These are phyloP conservation scores for Fusarium pseudograminearum DNA, from an alignment of 2,329 filamentous ascomycete genomes.

Conservation along the genomic window DNA sequence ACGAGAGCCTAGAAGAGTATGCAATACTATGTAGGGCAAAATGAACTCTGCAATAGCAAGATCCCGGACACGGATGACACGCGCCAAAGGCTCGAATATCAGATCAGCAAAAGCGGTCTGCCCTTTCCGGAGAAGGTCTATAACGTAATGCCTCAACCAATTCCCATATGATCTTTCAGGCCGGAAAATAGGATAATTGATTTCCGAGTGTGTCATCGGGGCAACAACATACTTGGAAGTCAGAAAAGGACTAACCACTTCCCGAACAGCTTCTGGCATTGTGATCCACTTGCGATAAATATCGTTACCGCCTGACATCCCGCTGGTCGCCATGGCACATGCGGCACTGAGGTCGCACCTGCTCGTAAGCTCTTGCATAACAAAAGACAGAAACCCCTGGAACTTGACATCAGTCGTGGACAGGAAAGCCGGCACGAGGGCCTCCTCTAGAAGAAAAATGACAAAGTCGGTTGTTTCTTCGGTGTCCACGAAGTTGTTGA, in stretches of 20 bases:
- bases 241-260: slow-evolving; percentile 88
- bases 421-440: slow-evolving; percentile 90
- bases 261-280: slow-evolving; percentile 81
- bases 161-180: slow-evolving; percentile 75
- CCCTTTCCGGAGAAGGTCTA: slow-evolving; percentile 83
- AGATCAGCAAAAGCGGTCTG: slow-evolving; percentile 79
- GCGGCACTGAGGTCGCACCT: slow-evolving; percentile 78
- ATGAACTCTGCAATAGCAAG: slow-evolving; percentile 88
- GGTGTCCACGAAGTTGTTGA: slow-evolving; percentile 84
- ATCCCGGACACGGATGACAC: slow-evolving; percentile 87
- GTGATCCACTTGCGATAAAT: slow-evolving; percentile 80
- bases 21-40: slow-evolving; percentile 86
- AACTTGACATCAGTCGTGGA: slow-evolving; percentile 88
- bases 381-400: slow-evolving; percentile 92
- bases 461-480: slow-evolving; percentile 88
- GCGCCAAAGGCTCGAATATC: slow-evolving; percentile 83
- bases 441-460: slow-evolving; percentile 84
- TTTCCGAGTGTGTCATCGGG: slow-evolving; percentile 66
- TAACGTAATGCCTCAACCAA: slow-evolving; percentile 85
- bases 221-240: slow-evolving; percentile 84
- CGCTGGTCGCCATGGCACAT: slow-evolving; percentile 57
- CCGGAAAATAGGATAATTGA: slow-evolving; percentile 83
- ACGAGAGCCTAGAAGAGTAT: slow-evolving; percentile 80
- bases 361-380: slow-evolving; percentile 90
- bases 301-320: slow-evolving; percentile 63